Evolutionary conservation across 2,329 filamentous ascomycete species (phyloP).

Genomic region (Cercospora beticola): DNA sequence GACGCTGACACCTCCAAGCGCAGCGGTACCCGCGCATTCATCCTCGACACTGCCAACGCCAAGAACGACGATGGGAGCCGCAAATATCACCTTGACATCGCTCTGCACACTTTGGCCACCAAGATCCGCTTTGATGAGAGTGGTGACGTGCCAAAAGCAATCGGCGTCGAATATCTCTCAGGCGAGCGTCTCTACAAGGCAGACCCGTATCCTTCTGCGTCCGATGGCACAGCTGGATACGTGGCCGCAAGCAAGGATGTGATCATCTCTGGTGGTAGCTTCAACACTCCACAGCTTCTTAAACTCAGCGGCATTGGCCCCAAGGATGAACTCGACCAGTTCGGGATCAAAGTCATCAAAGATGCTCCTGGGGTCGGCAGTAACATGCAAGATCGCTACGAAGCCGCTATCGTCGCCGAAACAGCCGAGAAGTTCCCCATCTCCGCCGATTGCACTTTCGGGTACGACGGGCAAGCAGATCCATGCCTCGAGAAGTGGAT

Average conservation of each 20-base stretch:
- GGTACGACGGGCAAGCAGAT: constrained; percentile 32
- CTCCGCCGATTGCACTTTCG: constrained; percentile 45
- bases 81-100: constrained; percentile 58
- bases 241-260: constrained; percentile 47
- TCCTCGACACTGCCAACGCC: constrained; percentile 53
- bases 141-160: constrained; percentile 45
- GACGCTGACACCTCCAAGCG: constrained; percentile 38
- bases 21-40: constrained; percentile 56
- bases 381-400: constrained; percentile 64
- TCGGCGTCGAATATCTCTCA: constrained; percentile 46
- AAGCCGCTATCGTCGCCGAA: constrained; percentile 52
- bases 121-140: constrained; percentile 65
- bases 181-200: constrained; percentile 43
- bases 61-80: constrained; percentile 52
- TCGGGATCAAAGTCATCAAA: constrained; percentile 55
- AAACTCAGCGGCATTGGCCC: constrained; percentile 65
- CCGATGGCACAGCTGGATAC: constrained; percentile 42
- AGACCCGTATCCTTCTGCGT: constrained; percentile 35
- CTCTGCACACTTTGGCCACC: constrained; percentile 63
- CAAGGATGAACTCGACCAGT: constrained; percentile 51
- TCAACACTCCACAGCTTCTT: constrained; percentile 64
- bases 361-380: constrained; percentile 63
- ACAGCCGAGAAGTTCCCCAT: constrained; percentile 41
- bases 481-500: constrained; percentile 49
- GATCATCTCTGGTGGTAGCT: constrained; percentile 55